phyloP scores from a whole-genome alignment of 805 yeast species.

The Ogataea chonburiensis region DNA sequence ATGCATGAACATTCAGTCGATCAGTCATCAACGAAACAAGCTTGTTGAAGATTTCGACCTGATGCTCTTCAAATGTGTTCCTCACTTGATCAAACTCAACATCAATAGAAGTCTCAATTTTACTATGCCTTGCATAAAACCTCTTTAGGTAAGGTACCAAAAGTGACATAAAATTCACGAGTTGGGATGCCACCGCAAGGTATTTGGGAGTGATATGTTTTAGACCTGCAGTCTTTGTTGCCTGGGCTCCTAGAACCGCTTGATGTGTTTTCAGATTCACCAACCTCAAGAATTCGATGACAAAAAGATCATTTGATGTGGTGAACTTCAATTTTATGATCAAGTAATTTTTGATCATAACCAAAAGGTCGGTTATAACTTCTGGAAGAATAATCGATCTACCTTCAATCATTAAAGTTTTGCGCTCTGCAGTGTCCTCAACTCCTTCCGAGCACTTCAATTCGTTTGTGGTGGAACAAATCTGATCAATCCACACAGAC shows the following conservation, averaged over 20 bases:
- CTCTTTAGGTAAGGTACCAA: conserved; percentile 37
- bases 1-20: conserved; percentile 51
- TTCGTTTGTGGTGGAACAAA: conserved; percentile 21
- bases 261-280: conserved; percentile 55
- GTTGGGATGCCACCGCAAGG: conserved; percentile 63
- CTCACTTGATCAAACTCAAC: conserved; percentile 41
- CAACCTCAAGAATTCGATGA: conserved; percentile 46
- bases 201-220: conserved; percentile 74
- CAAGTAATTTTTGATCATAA: conserved; percentile 49
- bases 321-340: conserved; percentile 59
- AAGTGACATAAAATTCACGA: conserved; percentile 49
- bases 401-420: conserved; percentile 45
- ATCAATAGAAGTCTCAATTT: conserved; percentile 33
- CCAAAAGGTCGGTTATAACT: conserved; percentile 42
- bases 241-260: conserved; percentile 71
- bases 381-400: conserved; percentile 58
- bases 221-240: conserved; percentile 70
- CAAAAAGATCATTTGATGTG: conserved; percentile 42
- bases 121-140: conserved; percentile 29
- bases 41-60: conserved; percentile 59
- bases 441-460: conserved; percentile 1
- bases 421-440: conserved; percentile 20
- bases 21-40: conserved; percentile 71
- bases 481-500: conserved; percentile 44
- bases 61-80: conserved; percentile 54